Evolutionary conservation across 768 basidiomycete genomes (phyloP), one percentile per base, ranked within the genome.

Genomic region (Cystobasidium tubakii): DNA sequence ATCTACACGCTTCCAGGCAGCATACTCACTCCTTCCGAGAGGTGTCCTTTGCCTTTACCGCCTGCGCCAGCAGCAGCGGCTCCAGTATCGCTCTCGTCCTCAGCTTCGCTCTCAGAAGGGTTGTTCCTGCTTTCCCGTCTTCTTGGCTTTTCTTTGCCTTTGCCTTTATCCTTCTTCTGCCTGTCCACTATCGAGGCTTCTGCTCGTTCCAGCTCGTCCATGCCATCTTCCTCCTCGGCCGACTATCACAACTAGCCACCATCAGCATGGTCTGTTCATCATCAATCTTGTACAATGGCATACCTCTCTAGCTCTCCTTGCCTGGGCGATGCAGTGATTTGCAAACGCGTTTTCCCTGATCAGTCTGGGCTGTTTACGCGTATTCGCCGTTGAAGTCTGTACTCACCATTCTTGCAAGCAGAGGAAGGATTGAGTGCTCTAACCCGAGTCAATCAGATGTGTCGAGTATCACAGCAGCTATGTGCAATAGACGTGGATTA

Each of bases 181-280:
- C 27, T 10, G 2, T 55, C 54, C 13, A 34, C 54, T 10, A 71
- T 36, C 7, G 29, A 19, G 12, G 66, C 66, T 54, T 71, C 69
- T 33, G 69, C 69, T 36, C 33, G 12, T 44, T 71, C 69, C 6
- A 71, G 69, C 27, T 71, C 69, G 69, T 71, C 69, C 23, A 39
- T 23, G 25, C 29, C 36, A 27, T 71, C 69, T 23, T 71, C 69
- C 34, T 67, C 64, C 19, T 69, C 46, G 6, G 33, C 4, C 27
- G 33, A 9, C 46, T 50, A 39, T 6, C 39, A 15, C 39, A 15
- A 39, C 7, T 15, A 39, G 39, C 39, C n/a, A n/a, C 53, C 21
- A 54, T 54, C 53, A n/a, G 27, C n/a, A 54, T 10, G 21, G 21
- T 54, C 7, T 7, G n/a, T 7, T n/a, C 7, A 6, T 6, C 10